Percentiles rank a stretch among this genome's conserved stretches.
phyloP scores from a whole-genome alignment of 2,329 filamentous ascomycete species.

The Acephala macrosclerotiorum region DNA sequence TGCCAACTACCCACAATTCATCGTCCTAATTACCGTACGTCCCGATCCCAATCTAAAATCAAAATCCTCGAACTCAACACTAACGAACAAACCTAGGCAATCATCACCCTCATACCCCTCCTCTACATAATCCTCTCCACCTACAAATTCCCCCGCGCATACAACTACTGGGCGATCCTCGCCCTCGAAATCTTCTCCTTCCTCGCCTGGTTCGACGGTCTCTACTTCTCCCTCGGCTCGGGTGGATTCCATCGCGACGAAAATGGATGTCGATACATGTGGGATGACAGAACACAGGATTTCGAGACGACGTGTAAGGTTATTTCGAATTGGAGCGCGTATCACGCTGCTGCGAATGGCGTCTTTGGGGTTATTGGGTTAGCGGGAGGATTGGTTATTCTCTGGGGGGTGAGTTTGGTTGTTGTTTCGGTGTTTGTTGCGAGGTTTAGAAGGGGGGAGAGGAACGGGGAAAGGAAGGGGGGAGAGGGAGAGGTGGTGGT shows the following conservation, averaged over 20 bases:
- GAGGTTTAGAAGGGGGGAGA: neutral
- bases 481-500: no score
- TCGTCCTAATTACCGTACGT: neutral
- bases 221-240: neutral
- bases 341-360: neutral
- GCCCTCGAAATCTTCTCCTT: neutral
- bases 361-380: neutral
- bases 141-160: neutral
- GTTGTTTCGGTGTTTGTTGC: neutral
- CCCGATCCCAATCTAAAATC: neutral
- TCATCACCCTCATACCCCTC: neutral
- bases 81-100: neutral
- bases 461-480: no score
- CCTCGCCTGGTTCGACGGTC: neutral
- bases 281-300: neutral
- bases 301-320: neutral
- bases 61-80: neutral
- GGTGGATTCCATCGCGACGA: neutral
- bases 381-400: neutral
- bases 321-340: neutral
- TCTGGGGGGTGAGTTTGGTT: neutral
- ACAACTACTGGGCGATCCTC: slow-evolving; percentile 11
- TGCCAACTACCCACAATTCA: neutral
- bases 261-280: neutral
- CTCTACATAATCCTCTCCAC: slow-evolving; percentile 3